Conservation (phyloP, 1,284 basidiomycete genomes). For the Microbotryum saponariae region DNA sequence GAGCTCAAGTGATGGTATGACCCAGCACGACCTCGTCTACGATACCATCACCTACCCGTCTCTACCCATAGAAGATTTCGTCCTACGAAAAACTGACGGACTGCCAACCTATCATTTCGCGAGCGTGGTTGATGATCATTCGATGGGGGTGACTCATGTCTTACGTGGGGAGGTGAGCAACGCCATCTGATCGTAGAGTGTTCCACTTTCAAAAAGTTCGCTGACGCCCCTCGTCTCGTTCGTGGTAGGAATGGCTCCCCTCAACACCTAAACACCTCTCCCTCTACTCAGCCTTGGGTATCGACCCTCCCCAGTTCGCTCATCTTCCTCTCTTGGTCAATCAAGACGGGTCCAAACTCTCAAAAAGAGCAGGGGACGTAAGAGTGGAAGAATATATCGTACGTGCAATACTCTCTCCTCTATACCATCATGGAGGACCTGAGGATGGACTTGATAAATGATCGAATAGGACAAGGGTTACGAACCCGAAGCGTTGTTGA, state of each 20-base stretch:
- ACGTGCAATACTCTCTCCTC: neutral
- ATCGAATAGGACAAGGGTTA: constrained; percentile 54
- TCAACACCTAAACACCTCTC: constrained; percentile 89
- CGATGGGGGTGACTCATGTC: constrained; percentile 94
- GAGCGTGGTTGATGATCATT: constrained; percentile 87
- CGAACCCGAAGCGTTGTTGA: constrained; percentile 81
- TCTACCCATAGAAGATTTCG: constrained; percentile 65
- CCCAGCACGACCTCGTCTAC: constrained; percentile 61
- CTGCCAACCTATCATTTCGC: constrained; percentile 97
- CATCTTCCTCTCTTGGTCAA: constrained; percentile 89
- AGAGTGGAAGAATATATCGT: constrained; percentile 79
- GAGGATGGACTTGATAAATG: too few relatives aligned
- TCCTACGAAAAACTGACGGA: constrained; percentile 82
- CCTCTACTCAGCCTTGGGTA: constrained; percentile 70
- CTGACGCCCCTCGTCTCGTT: neutral
- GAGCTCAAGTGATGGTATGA: constrained; percentile 22
- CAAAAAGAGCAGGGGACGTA: constrained; percentile 85
- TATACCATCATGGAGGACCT: too few relatives aligned
- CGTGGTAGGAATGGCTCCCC: constrained; percentile 82
- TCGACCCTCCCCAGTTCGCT: constrained; percentile 70
- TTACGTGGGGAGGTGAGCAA: constrained; percentile 77
- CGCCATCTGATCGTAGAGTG: neutral
- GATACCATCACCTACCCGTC: constrained; percentile 56
- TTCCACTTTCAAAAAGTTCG: neutral
- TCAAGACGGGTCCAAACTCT: constrained; percentile 85